Conservation (phyloP, 2,329 filamentous ascomycete genomes). For the Zarea fungicola region DNA sequence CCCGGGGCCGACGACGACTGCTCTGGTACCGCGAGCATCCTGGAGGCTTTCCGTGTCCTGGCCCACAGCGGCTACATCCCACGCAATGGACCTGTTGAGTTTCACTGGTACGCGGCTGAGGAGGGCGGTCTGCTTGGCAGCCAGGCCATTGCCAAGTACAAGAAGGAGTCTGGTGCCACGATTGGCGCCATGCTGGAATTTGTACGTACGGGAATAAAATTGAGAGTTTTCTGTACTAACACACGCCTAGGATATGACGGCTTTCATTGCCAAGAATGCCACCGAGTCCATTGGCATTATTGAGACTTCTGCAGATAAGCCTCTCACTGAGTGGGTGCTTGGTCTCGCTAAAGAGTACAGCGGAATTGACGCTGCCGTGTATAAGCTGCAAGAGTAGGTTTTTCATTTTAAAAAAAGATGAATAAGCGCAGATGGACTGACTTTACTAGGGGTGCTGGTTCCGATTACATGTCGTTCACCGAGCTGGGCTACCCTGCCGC, state of each 20-base stretch:
- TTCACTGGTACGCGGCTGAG: constrained; percentile 78
- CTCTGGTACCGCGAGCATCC: constrained; percentile 66
- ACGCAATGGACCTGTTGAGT: constrained; percentile 51
- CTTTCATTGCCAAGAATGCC: constrained; percentile 30
- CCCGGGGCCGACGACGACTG: constrained; percentile 72
- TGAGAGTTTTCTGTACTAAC: constrained; percentile 57
- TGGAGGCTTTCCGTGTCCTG: constrained; percentile 65
- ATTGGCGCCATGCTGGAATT: constrained; percentile 70
- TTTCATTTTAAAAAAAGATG: background rate
- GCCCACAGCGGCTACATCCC: constrained; percentile 38
- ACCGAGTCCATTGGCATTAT: constrained; percentile 36
- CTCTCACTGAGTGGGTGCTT: constrained; percentile 31
- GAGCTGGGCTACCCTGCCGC: constrained; percentile 33
- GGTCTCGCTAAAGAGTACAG: constrained; percentile 32
- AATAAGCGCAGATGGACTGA: background rate
- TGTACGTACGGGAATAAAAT: constrained; percentile 16
- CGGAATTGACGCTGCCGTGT: constrained; percentile 29
- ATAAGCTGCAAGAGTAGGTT: constrained; percentile 25
- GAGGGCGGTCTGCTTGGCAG: constrained; percentile 62
- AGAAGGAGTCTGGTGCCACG: constrained; percentile 55
- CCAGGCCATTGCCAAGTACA: constrained; percentile 63
- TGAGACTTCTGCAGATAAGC: constrained; percentile 31
- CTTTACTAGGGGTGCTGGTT: constrained; percentile 28
- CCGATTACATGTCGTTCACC: constrained; percentile 38
- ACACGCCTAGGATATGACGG: constrained; percentile 33